These are phyloP conservation scores for Fusarium sublunatum DNA, from an alignment of 2,329 filamentous ascomycete genomes.

Conservation along the genomic window DNA sequence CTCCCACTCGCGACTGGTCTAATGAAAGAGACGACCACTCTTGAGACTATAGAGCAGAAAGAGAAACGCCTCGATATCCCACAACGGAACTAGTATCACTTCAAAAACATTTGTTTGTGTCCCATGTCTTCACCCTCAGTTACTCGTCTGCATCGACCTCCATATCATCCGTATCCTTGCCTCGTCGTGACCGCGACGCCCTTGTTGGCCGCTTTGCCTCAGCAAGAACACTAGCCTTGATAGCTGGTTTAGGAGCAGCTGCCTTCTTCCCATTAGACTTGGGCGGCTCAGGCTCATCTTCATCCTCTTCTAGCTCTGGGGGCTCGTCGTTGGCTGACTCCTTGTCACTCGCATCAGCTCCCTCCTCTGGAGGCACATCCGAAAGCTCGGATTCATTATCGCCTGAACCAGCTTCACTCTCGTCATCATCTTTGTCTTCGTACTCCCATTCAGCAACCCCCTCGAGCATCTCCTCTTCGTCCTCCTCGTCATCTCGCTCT, in stretches of 20 bases:
- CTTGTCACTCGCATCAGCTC: conserved; percentile 20
- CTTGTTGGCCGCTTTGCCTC: conserved; percentile 39
- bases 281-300: conserved; percentile 36
- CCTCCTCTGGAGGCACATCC: conserved; percentile 35
- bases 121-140: conserved; percentile 24
- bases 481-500: conserved; percentile 67
- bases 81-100: conserved; percentile 24
- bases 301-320: conserved; percentile 33
- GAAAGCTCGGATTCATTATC: conserved; percentile 41
- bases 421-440: conserved; percentile 44
- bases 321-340: conserved; percentile 29
- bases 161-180: conserved; percentile 50
- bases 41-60: conserved; percentile 35
- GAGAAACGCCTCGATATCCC: conserved; percentile 22
- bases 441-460: conserved; percentile 71
- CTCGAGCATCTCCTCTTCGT: conserved; percentile 71
- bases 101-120: conserved; percentile 24
- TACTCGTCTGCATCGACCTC: conserved; percentile 52
- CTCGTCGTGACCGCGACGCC: conserved; percentile 45
- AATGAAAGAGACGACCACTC: conserved; percentile 17
- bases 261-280: conserved; percentile 45
- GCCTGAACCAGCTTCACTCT: conserved; percentile 32
- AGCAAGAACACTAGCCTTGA: conserved; percentile 44
- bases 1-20: conserved; percentile 16
- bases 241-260: conserved; percentile 33